Percentiles rank a stretch among this genome's conserved stretches.
phyloP scores from a whole-genome alignment of 257 asterid genomes.

The Paulownia fortunei region DNA sequence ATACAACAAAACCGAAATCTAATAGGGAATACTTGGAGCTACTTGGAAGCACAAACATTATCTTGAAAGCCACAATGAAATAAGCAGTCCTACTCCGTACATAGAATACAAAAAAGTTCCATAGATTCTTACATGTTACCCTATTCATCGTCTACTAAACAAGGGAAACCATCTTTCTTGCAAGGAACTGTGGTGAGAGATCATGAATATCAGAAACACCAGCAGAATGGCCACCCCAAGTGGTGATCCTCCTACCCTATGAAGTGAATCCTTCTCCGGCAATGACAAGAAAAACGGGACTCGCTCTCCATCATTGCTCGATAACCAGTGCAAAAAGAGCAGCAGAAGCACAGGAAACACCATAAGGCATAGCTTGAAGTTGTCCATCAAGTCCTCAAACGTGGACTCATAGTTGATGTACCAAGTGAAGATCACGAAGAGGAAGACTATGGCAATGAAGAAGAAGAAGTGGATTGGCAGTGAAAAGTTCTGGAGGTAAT shows the following conservation, averaged over 20 bases:
- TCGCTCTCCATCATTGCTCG: slow-evolving; percentile 36
- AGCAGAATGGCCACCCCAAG: slow-evolving; percentile 59
- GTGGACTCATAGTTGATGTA: slow-evolving; percentile 56
- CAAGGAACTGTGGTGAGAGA: slow-evolving; percentile 55
- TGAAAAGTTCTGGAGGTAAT: slow-evolving; percentile 51
- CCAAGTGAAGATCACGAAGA: slow-evolving; percentile 56
- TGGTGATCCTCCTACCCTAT: slow-evolving; percentile 65
- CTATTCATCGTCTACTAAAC: slow-evolving; percentile 40
- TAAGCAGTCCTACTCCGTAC: neutral
- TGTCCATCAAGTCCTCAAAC: slow-evolving; percentile 46
- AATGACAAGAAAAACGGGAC: slow-evolving; percentile 45
- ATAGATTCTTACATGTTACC: neutral
- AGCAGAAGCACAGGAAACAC: slow-evolving; percentile 55
- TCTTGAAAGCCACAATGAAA: neutral
- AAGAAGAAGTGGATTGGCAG: slow-evolving; percentile 53
- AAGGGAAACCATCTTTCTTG: slow-evolving; percentile 71
- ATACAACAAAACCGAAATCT: neutral
- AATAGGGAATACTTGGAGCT: neutral
- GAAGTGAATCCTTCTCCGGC: slow-evolving; percentile 55
- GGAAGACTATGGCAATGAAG: slow-evolving; percentile 44
- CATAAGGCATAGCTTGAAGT: slow-evolving; percentile 52
- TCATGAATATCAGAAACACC: slow-evolving; percentile 56
- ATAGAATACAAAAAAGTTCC: neutral
- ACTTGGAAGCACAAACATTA: neutral
- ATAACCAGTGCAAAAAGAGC: slow-evolving; percentile 59